Conservation (phyloP, 2,329 filamentous ascomycete species). For the Helicocarpus griseus region DNA sequence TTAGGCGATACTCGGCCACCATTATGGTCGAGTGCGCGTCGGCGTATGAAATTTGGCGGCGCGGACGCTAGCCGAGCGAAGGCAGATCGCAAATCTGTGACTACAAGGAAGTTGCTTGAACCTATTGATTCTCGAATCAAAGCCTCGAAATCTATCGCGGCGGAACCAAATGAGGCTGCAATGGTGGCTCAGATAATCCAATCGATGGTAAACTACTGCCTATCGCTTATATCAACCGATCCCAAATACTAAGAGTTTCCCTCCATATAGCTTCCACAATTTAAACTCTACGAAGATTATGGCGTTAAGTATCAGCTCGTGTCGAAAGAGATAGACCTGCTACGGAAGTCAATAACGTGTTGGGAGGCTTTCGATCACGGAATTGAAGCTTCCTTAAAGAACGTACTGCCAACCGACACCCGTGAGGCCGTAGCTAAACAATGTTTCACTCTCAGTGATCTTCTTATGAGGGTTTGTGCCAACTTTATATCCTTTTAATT, state of each 20-base stretch:
- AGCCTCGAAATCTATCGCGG: constrained; percentile 33
- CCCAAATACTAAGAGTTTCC: constrained; percentile 38
- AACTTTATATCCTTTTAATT: constrained; percentile 5
- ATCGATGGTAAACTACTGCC: constrained; percentile 35
- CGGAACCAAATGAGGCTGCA: constrained; percentile 44
- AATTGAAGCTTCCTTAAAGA: constrained; percentile 70
- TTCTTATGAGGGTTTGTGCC: constrained; percentile 70
- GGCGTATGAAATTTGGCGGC: constrained; percentile 40
- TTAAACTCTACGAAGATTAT: constrained; percentile 86
- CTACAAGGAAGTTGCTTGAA: constrained; percentile 18
- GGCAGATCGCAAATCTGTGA: constrained; percentile 8
- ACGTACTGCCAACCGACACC: constrained; percentile 60
- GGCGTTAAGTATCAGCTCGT: constrained; percentile 82
- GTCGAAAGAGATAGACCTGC: constrained; percentile 62
- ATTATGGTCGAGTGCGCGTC: constrained; percentile 18
- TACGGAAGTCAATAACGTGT: constrained; percentile 57
- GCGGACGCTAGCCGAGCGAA: constrained; percentile 27
- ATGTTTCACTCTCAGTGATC: constrained; percentile 70
- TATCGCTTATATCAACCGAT: too few species aligned
- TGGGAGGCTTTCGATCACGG: constrained; percentile 79
- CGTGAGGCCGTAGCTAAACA: constrained; percentile 57
- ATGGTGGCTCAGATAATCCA: constrained; percentile 47
- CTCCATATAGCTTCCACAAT: constrained; percentile 58
- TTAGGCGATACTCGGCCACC: constrained; percentile 4
- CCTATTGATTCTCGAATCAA: constrained; percentile 20